Evolutionary conservation across 768 basidiomycete genomes (phyloP).

Genomic region (Lentinula raphanica): DNA sequence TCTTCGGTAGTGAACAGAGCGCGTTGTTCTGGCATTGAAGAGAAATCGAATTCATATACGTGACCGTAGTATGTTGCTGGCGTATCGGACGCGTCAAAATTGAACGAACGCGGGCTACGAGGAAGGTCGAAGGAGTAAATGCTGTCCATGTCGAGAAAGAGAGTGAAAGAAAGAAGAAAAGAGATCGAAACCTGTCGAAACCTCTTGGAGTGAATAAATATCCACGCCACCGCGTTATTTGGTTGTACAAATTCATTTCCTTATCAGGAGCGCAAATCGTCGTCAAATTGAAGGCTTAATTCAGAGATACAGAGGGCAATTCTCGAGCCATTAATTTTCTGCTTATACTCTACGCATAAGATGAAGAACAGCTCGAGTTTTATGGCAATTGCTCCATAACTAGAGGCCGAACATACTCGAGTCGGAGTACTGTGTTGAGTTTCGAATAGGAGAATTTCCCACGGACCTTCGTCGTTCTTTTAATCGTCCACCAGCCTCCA

Average conservation of each 20-base stretch:
- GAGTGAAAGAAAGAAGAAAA: background rate
- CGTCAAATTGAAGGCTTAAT: too few relatives aligned
- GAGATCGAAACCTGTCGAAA: background rate
- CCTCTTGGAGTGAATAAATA: background rate
- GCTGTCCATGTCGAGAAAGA: background rate
- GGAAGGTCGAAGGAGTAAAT: background rate
- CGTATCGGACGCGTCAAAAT: background rate
- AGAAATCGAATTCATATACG: constrained; percentile 1
- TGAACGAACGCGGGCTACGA: background rate
- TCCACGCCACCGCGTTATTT: constrained; percentile 2
- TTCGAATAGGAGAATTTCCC: too few relatives aligned
- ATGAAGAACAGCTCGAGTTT: too few relatives aligned
- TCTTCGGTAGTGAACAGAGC: background rate
- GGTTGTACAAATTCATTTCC: background rate
- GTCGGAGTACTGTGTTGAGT: too few relatives aligned
- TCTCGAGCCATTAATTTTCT: too few relatives aligned
- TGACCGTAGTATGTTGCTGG: background rate
- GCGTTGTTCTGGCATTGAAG: background rate
- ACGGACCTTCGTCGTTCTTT: too few relatives aligned
- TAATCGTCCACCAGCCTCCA: too few relatives aligned
- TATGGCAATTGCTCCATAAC: too few relatives aligned
- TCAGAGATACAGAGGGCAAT: too few relatives aligned
- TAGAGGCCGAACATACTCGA: too few relatives aligned
- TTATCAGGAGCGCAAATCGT: background rate
- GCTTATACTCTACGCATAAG: too few relatives aligned